Base-by-base conservation (phyloP, 2,329 filamentous ascomycete genomes). In the Grosmannia penicillata region DNA sequence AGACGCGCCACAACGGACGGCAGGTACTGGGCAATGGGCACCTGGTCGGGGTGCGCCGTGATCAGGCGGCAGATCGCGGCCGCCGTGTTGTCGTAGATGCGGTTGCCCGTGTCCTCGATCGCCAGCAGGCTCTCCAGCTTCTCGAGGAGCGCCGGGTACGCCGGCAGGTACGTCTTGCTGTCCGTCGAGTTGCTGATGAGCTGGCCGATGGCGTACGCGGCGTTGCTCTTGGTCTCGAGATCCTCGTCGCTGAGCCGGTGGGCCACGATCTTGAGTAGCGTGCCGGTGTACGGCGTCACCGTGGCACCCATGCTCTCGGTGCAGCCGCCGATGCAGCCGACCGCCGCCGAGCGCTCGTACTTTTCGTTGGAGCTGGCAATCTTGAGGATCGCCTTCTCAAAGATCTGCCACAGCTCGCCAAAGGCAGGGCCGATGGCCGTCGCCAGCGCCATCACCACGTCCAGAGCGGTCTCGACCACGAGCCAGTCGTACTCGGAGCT, bases 401-500 rank as follows among this genome's bases (percentile, higher is more conserved):
- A 94, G 51, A 93, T 78, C 68, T 93, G 93, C 85, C 86, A 96
- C 45, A 95, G 68, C 64, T 94, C 81, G 40, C 71, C 70, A 52
- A 95, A 96, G 49, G 78, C 75, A 18, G 71, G 58, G 28, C 91
- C 91, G 13, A 96, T 75, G 24, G 85, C 85, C 33, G 76, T 75
- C 17, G 87, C 78, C 29, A 96, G 72, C 27, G 83, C 85, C 37
- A 85, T 84, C 36, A 95, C 69, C 33, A 93, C 85, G 48, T 96
- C 91, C 39, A 96, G 73, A 26, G 85, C 87, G 9, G 86, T 94
- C 63, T 98, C 91, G 39, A 96, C 81, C 37, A 94, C 80, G 15
- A 95, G 74, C 91, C 91, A 96, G 65, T 96, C 91, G 53, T 93
- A 94, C 63, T 98, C 91, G 3, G 89, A 93, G 23, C 81, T 82